Percentiles rank a stretch among this genome's conserved stretches.
phyloP scores from a whole-genome alignment of 768 basidiomycete genomes.

The Strobilomyces confusus region DNA sequence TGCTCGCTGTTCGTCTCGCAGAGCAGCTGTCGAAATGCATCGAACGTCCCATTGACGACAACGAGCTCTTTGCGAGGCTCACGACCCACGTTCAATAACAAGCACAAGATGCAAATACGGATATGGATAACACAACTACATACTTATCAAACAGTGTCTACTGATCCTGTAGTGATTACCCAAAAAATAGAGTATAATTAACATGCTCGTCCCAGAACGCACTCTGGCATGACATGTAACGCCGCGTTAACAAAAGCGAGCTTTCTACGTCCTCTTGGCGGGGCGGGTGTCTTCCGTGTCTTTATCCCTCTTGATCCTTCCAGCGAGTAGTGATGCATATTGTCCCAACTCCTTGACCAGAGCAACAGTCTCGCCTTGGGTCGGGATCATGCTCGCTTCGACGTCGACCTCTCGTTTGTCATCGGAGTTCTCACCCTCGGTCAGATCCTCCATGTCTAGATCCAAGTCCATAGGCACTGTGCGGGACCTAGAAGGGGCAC shows the following conservation, averaged over 20 bases:
- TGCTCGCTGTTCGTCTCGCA: slow-evolving; percentile 64
- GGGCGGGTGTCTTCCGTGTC: slow-evolving; percentile 12
- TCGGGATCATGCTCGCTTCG: slow-evolving; percentile 12
- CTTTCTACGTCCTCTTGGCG: slow-evolving; percentile 13
- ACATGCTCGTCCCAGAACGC: slow-evolving; percentile 14
- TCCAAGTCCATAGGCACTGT: slow-evolving; percentile 8
- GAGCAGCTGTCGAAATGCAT: slow-evolving; percentile 47
- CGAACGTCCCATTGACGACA: slow-evolving; percentile 42
- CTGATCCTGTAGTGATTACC: slow-evolving; percentile 15
- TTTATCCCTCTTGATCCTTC: slow-evolving; percentile 43
- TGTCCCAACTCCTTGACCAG: slow-evolving; percentile 54
- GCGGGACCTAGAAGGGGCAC: not conserved
- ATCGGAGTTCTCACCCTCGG: slow-evolving; percentile 8
- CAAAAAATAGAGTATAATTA: slow-evolving; percentile 26
- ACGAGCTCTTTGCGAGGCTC: slow-evolving; percentile 43
- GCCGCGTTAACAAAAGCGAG: not conserved
- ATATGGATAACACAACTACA: no score
- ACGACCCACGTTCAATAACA: slow-evolving; percentile 13
- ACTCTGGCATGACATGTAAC: slow-evolving; percentile 5
- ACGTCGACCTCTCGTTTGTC: slow-evolving; percentile 1
- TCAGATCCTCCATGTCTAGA: slow-evolving; percentile 18
- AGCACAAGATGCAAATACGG: slow-evolving; percentile 2
- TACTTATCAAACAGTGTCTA: slow-evolving; percentile 13
- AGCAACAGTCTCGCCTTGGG: slow-evolving; percentile 34
- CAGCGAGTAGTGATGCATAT: slow-evolving; percentile 58